Evolutionary conservation across 139 green algal species (phyloP).

Genomic region (Tetradesmus obliquus): DNA sequence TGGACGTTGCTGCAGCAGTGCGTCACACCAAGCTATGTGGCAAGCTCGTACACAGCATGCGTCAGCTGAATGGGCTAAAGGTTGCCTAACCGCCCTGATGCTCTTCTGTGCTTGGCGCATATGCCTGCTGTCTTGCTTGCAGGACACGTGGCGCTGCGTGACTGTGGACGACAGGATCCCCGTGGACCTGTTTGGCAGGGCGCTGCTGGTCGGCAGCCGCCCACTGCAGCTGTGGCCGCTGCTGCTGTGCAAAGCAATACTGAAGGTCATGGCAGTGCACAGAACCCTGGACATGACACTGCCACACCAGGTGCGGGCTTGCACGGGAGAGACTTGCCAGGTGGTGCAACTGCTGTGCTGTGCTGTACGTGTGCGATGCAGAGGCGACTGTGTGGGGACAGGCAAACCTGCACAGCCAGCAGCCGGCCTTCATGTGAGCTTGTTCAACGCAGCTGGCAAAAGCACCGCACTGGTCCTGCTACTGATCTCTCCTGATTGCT

Average conservation of each 20-base stretch:
- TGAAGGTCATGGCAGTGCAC: conserved; percentile 77
- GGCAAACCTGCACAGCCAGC: no score
- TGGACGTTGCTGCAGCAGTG: neutral
- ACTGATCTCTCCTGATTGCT: no score
- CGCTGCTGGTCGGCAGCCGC: conserved; percentile 69
- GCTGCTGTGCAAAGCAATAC: conserved; percentile 81
- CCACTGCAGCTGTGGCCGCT: conserved; percentile 86
- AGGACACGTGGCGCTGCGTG: conserved; percentile 79
- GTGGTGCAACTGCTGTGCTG: no score
- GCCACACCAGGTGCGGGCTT: conserved; percentile 60
- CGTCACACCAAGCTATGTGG: neutral
- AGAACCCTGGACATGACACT: conserved; percentile 57
- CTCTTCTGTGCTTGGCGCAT: neutral
- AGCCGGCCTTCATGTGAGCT: no score
- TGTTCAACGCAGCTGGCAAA: no score
- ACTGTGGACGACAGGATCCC: conserved; percentile 84
- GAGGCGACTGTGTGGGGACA: no score
- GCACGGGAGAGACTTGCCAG: no score
- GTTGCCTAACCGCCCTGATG: no score
- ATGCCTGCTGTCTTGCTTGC: neutral
- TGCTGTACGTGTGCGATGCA: neutral
- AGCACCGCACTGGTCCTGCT: no score
- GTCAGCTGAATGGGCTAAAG: no score
- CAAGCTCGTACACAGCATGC: neutral
- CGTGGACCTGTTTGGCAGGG: conserved; percentile 80